Evolutionary conservation across 2,329 filamentous ascomycete species (phyloP).

Genomic region (Neopestalotiopsis sp.): DNA sequence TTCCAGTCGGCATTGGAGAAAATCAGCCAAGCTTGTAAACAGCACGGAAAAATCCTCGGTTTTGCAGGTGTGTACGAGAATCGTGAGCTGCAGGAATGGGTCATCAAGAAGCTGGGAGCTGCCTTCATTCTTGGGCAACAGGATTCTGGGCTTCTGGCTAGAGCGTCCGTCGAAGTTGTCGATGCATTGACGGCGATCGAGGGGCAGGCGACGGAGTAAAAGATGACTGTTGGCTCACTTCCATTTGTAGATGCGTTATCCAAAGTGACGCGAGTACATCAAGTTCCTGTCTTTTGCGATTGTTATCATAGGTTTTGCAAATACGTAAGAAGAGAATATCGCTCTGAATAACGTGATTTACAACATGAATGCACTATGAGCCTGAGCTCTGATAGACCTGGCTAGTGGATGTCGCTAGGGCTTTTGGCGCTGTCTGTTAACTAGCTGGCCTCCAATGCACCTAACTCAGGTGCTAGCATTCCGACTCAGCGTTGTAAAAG

Average conservation of each 20-base stretch:
- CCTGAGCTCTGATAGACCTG: no score
- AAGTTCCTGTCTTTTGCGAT: neutral
- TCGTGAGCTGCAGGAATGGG: slow-evolving; percentile 29
- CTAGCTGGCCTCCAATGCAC: no score
- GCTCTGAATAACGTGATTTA: no score
- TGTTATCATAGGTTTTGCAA: no score
- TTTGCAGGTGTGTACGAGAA: slow-evolving; percentile 24
- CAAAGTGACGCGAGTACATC: neutral
- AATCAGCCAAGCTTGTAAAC: neutral
- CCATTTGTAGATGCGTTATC: no score
- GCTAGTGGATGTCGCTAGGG: no score
- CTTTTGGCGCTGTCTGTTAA: no score
- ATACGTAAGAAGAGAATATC: no score
- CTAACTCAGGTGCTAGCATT: no score
- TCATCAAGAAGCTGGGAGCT: neutral
- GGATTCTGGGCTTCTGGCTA: neutral
- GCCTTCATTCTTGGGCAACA: neutral
- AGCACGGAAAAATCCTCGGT: slow-evolving; percentile 8
- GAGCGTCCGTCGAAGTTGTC: neutral
- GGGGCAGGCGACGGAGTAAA: neutral
- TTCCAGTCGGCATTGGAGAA: neutral
- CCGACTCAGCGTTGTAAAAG: no score
- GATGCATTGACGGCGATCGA: neutral
- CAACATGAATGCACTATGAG: no score
- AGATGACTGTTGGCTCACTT: neutral